Evolutionary conservation across 768 basidiomycete genomes (phyloP).

Genomic region (Psilocybe azurescens): DNA sequence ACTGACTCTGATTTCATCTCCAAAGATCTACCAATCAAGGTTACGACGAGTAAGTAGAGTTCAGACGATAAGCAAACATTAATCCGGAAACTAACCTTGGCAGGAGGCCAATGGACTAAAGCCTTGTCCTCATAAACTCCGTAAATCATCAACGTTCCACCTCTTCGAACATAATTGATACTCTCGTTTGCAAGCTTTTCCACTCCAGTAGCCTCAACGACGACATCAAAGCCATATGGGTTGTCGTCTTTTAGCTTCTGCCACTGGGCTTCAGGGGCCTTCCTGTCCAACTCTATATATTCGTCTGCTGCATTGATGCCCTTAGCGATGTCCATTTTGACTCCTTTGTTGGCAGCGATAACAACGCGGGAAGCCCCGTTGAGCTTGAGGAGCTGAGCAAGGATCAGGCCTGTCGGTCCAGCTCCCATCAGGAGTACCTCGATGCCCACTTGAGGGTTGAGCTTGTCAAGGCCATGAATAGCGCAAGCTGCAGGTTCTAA

Average conservation of each 20-base stretch:
- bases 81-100: constrained; percentile 68
- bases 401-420: constrained; percentile 90
- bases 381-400: constrained; percentile 85
- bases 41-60: neutral
- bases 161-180: constrained; percentile 88
- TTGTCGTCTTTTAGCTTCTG: constrained; percentile 77
- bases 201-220: constrained; percentile 71
- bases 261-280: constrained; percentile 81
- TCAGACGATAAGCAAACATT: neutral
- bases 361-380: constrained; percentile 85
- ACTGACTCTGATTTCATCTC: constrained; percentile 54
- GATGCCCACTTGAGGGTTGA: constrained; percentile 80
- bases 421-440: constrained; percentile 88
- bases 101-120: constrained; percentile 84
- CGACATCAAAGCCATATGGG: constrained; percentile 91
- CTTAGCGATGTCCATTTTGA: constrained; percentile 89
- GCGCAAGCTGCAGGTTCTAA: constrained; percentile 92
- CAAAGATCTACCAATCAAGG: constrained; percentile 61
- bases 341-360: constrained; percentile 88
- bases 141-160: constrained; percentile 87
- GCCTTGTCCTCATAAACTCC: constrained; percentile 91
- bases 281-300: constrained; percentile 84
- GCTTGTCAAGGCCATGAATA: constrained; percentile 90
- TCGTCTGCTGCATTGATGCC: constrained; percentile 81
- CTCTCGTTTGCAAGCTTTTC: constrained; percentile 87